phyloP scores from a whole-genome alignment of 805 yeast genomes.

The Tetrapisispora fleetii region DNA sequence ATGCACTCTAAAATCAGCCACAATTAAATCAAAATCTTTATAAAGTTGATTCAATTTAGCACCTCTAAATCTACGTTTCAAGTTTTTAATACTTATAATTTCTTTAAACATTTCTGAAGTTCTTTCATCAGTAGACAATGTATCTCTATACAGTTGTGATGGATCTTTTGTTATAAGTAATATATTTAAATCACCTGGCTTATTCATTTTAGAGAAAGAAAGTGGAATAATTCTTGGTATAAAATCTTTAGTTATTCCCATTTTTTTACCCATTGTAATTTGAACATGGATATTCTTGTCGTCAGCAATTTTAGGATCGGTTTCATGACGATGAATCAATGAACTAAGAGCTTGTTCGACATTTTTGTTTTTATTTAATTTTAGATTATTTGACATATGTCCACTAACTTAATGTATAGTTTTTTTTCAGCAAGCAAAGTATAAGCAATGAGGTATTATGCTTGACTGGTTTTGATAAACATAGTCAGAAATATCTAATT shows the following conservation, averaged over 20 bases:
- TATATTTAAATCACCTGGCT: conserved; percentile 40
- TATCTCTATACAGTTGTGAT: conserved; percentile 42
- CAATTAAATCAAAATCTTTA: conserved; percentile 54
- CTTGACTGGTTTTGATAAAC: too few species aligned
- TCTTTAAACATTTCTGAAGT: conserved; percentile 56
- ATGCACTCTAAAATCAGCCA: conserved; percentile 62
- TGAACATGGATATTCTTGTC: conserved; percentile 31
- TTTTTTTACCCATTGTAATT: conserved; percentile 37
- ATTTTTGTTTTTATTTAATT: conserved; percentile 5
- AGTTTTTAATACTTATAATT: conserved; percentile 48
- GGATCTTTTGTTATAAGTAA: conserved; percentile 70
- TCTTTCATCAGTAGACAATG: conserved; percentile 39
- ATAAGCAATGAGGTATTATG: too few species aligned
- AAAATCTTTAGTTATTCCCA: conserved; percentile 37
- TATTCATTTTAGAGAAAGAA: conserved; percentile 38
- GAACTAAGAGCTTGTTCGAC: conserved; percentile 16
- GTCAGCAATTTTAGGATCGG: conserved; percentile 19
- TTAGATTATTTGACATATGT: conserved; percentile 7
- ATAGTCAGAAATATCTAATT: neutral
- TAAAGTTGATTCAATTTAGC: conserved; percentile 39
- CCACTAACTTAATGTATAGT: neutral
- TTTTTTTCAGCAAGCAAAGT: too few species aligned
- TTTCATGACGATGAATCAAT: conserved; percentile 22
- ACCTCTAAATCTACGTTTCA: conserved; percentile 38
- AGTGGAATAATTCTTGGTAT: conserved; percentile 54